A percentile compares a stretch with the other conserved stretches of the same genome.
These are phyloP conservation scores for Serendipita indica DNA, from an alignment of 768 basidiomycete genomes.

Conservation along the genomic window DNA sequence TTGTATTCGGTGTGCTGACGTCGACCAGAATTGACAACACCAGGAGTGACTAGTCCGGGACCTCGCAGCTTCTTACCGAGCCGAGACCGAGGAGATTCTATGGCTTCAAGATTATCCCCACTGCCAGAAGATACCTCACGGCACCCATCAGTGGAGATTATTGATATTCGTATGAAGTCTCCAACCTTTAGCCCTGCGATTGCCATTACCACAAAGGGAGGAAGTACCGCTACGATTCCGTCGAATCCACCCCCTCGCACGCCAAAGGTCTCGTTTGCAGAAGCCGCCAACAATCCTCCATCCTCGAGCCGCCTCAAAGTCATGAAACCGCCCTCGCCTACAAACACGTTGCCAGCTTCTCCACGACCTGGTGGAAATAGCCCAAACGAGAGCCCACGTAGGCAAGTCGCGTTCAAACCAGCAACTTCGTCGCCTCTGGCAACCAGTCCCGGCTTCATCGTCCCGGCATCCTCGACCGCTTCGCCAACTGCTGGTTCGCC, in stretches of 20 bases:
- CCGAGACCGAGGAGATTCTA: neutral
- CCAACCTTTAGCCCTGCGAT: constrained; percentile 1
- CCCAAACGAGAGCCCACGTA: neutral
- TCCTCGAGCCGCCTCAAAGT: neutral
- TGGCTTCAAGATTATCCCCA: neutral
- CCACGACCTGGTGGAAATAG: neutral
- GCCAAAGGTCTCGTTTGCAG: constrained; percentile 2
- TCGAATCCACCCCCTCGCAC: too few species aligned
- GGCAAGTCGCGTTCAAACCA: neutral
- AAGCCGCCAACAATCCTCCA: neutral
- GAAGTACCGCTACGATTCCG: neutral
- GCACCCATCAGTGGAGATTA: constrained; percentile 1
- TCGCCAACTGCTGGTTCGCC: neutral
- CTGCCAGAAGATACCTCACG: neutral
- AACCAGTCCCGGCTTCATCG: neutral
- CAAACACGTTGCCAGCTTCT: neutral
- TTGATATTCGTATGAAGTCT: constrained; percentile 2
- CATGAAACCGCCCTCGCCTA: neutral
- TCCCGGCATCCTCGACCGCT: neutral
- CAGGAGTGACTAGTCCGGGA: neutral
- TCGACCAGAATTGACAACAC: constrained; percentile 4
- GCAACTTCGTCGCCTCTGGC: neutral
- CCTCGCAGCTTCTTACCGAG: neutral
- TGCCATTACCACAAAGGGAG: neutral
- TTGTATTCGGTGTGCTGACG: neutral